A percentile compares a stretch with the other conserved stretches of the same genome.
Evolutionary conservation across 2,329 filamentous ascomycete species (phyloP).

Genomic region (Colletotrichum tropicicola): DNA sequence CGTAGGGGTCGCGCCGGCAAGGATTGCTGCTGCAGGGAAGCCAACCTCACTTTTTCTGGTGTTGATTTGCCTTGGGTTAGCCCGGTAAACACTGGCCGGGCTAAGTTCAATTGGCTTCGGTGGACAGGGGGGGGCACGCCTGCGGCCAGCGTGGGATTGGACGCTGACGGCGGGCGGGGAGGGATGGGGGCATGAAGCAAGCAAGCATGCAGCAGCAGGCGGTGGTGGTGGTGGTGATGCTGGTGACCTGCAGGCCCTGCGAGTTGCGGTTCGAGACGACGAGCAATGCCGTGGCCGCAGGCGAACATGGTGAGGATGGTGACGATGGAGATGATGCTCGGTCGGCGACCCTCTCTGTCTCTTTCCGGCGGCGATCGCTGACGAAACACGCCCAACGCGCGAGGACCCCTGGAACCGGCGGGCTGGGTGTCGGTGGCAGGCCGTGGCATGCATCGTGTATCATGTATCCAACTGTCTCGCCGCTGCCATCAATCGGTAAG

Average conservation of each 20-base stretch:
- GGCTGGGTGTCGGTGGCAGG: neutral
- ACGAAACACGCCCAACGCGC: neutral
- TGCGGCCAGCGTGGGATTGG: neutral
- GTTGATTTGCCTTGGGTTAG: conserved; percentile 1
- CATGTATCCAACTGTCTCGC: too few relatives aligned
- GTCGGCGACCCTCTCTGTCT: conserved; percentile 20
- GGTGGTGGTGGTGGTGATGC: neutral
- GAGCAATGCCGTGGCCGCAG: neutral
- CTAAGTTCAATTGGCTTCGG: neutral
- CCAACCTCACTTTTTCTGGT: neutral
- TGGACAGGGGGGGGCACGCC: neutral
- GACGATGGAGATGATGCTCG: conserved; percentile 9
- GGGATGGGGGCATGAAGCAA: too few relatives aligned
- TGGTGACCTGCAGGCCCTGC: neutral
- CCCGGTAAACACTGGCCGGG: neutral
- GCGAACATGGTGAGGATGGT: neutral
- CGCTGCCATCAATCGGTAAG: conserved; percentile 8
- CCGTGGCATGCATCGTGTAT: too few relatives aligned
- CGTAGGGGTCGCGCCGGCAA: conserved; percentile 1
- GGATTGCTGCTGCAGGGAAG: conserved; percentile 6
- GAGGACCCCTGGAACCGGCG: conserved; percentile 2
- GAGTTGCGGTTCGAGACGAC: too few relatives aligned
- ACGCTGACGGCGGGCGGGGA: neutral
- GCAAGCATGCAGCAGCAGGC: neutral
- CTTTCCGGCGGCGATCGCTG: conserved; percentile 23